Evolutionary conservation across 164 flowering plant species (phyloP), one percentile per base, ranked within the genome.

Genomic region (Akebia trifoliata): DNA sequence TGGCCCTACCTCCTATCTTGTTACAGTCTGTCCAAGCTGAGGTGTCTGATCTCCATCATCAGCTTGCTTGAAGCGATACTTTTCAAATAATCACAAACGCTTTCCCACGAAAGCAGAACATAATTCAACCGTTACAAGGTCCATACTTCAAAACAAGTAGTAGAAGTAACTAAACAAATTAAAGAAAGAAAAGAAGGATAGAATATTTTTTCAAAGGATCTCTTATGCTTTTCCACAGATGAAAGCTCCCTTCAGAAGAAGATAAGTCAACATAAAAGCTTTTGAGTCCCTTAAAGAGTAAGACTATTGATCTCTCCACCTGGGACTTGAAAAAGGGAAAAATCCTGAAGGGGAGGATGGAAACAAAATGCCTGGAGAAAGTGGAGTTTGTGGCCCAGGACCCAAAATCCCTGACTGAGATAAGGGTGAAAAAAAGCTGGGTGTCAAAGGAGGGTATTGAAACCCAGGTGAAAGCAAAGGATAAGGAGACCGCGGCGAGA

Each of bases 341-440:
- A 82, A 80, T 0, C 86, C 91, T 0, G 91, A 75, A 31, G 99
- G 94, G 2, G 95, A 85, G 4, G 78, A 50, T 2, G 99, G 96
- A 58, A 85, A 90, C 2, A 76, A 54, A 46, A 73, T 31, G 11
- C 92, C 87, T 0, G 97, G 97, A 29, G 99, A 90, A 30, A 72
- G 85, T 7, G 86, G 94, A 49, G 79, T 79, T 22, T 82, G 91
- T 51, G 96, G 97, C 18, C 90, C 96, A 8, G 96, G 87, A 51
- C 99, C 97, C 58, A 93, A 75, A 60, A 87, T 81, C 70, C 99
- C 99, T 1, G 85, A 53, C 20, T 84, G 95, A 35, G 68, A 70
- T 49, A 76, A 35, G 9, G 82, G 79, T 10, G 86, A 74, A 58
- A 80, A 61, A 53, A 93, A 93, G 60, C 65, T 79, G 5, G 89